Conservation (phyloP, 306 rosid genomes). For the Prunus persica region DNA sequence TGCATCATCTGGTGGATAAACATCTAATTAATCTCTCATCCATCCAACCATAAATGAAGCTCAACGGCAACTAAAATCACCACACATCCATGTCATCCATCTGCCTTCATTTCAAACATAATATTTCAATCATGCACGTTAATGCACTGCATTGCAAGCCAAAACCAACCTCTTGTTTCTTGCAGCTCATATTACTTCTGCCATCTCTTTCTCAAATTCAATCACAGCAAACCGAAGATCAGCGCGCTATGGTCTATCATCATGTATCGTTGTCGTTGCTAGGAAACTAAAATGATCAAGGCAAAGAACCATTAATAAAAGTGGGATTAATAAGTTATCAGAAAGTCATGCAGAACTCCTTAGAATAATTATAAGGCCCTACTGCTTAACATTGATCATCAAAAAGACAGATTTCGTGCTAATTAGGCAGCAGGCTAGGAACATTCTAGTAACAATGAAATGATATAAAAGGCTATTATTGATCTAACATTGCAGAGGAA, state of each 20-base stretch:
- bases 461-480: not conserved
- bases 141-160: not conserved
- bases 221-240: not conserved
- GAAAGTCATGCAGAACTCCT: not conserved
- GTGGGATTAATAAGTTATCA: not conserved
- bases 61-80: not conserved
- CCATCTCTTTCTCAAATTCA: not conserved
- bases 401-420: not conserved
- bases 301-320: not conserved
- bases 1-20: not conserved
- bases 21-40: not conserved
- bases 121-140: not conserved
- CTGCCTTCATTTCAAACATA: not conserved
- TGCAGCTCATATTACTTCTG: not conserved
- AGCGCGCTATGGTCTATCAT: not conserved
- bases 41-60: conserved; percentile 7
- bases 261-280: not conserved
- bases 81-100: not conserved
- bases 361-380: not conserved
- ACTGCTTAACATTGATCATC: not conserved
- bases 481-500: not conserved
- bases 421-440: not conserved
- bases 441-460: conserved; percentile 2
- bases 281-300: not conserved
- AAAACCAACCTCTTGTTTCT: not conserved